These are phyloP conservation scores for Sporormia fimetaria DNA, from an alignment of 495 filamentous ascomycete genomes.

Conservation along the genomic window DNA sequence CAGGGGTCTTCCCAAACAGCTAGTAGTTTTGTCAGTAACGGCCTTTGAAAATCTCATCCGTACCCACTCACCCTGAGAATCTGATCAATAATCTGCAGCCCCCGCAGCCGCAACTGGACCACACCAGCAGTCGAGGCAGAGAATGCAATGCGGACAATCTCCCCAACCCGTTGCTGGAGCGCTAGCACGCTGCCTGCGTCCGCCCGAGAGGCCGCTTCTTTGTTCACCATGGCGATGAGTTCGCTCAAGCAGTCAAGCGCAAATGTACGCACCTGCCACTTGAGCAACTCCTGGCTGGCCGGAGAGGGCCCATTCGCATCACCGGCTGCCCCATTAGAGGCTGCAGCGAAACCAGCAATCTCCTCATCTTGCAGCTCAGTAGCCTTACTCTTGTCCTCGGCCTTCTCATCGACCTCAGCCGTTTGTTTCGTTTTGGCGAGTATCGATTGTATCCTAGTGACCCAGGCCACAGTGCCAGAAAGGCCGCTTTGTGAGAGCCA, in stretches of 20 bases:
- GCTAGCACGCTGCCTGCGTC: conserved; percentile 60
- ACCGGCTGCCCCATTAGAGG: conserved; percentile 51
- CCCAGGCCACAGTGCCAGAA: conserved; percentile 66
- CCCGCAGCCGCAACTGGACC: conserved; percentile 75
- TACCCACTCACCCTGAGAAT: conserved; percentile 52
- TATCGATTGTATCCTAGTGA: conserved; percentile 75
- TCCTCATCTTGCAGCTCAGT: conserved; percentile 89
- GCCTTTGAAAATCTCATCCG: not conserved
- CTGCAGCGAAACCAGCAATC: conserved; percentile 81
- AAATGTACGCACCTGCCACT: conserved; percentile 94
- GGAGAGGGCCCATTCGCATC: conserved; percentile 49
- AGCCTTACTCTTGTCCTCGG: conserved; percentile 38
- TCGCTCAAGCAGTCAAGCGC: conserved; percentile 86
- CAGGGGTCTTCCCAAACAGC: conserved; percentile 91
- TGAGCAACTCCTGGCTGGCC: conserved; percentile 71
- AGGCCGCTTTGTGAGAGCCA: conserved; percentile 85
- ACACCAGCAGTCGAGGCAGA: conserved; percentile 92
- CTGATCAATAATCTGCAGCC: conserved; percentile 84
- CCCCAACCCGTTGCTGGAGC: conserved; percentile 73
- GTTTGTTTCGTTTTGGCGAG: conserved; percentile 73
- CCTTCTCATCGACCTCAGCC: conserved; percentile 39
- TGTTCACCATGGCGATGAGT: conserved; percentile 61
- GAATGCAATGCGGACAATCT: conserved; percentile 95
- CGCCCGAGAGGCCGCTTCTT: conserved; percentile 56
- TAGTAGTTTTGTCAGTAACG: conserved; percentile 27